These are phyloP conservation scores for Mangifera indica DNA, from an alignment of 345 rosid genomes.

Conservation along the genomic window DNA sequence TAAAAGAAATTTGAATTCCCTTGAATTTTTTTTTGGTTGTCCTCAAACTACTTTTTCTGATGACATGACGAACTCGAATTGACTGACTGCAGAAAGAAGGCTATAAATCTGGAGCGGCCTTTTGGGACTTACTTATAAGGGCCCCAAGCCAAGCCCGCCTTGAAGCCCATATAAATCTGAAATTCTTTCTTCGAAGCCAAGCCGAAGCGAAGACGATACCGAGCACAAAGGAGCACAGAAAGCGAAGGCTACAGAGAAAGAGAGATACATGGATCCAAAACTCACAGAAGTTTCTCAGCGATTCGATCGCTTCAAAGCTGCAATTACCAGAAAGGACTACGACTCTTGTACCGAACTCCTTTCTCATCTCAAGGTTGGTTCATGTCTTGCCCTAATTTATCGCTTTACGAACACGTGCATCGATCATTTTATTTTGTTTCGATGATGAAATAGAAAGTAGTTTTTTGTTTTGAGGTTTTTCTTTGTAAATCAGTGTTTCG, in stretches of 20 bases:
- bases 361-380: slow-evolving; percentile 94
- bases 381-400: slow-evolving; percentile 32
- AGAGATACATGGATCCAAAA: slow-evolving; percentile 76
- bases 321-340: slow-evolving; percentile 65
- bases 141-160: background rate
- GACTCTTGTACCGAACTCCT: slow-evolving; percentile 49
- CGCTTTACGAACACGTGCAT: background rate
- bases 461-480: background rate
- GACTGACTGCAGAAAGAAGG: too few species aligned
- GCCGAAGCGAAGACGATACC: slow-evolving; percentile 20
- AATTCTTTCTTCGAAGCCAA: slow-evolving; percentile 39
- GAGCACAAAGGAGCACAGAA: background rate
- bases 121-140: too few species aligned
- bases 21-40: too few species aligned
- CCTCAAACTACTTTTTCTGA: too few species aligned
- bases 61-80: too few species aligned
- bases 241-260: slow-evolving; percentile 11
- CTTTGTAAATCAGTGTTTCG: background rate
- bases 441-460: background rate
- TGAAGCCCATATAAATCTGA: background rate
- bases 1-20: too few species aligned
- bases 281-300: slow-evolving; percentile 72
- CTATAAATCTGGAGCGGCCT: too few species aligned
- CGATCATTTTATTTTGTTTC: background rate
- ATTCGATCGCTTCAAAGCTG: slow-evolving; percentile 87